Evolutionary conservation across 306 rosid species (phyloP).

Genomic region (Elaeagnus macrophylla): DNA sequence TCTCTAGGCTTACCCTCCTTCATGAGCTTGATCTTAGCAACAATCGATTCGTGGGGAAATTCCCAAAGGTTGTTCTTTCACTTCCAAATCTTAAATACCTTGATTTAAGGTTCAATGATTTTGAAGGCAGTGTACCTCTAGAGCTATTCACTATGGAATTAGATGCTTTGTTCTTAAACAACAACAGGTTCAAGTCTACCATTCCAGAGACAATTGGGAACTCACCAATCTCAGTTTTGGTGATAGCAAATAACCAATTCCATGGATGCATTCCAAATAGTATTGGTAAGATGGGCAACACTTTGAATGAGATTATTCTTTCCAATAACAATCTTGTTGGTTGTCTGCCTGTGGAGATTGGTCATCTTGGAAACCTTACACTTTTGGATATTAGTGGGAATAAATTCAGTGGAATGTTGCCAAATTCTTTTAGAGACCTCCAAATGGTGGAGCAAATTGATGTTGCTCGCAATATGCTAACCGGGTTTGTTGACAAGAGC

Average conservation of each 20-base stretch:
- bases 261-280: slow-evolving; percentile 51
- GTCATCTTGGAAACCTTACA: slow-evolving; percentile 14
- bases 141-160: slow-evolving; percentile 18
- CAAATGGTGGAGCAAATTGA: slow-evolving; percentile 22
- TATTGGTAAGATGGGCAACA: slow-evolving; percentile 45
- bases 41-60: slow-evolving; percentile 22
- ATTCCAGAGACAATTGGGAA: slow-evolving; percentile 48
- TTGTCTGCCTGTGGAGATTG: slow-evolving; percentile 49
- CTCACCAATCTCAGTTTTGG: slow-evolving; percentile 43
- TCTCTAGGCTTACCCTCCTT: slow-evolving; percentile 15
- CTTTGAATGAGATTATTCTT: slow-evolving; percentile 43
- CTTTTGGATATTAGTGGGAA: slow-evolving; percentile 49
- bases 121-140: slow-evolving; percentile 20
- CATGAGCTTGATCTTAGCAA: slow-evolving; percentile 23
- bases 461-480: slow-evolving; percentile 42
- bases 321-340: slow-evolving; percentile 43
- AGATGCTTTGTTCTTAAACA: slow-evolving; percentile 55
- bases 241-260: slow-evolving; percentile 44
- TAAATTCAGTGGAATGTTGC: slow-evolving; percentile 44
- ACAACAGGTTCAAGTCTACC: slow-evolving; percentile 45
- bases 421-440: slow-evolving; percentile 26
- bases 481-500: slow-evolving; percentile 39
- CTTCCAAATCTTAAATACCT: slow-evolving; percentile 18
- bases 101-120: slow-evolving; percentile 21
- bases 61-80: slow-evolving; percentile 12